Evolutionary conservation across 1,284 basidiomycete species (phyloP).

Genomic region (Cutaneotrichosporon sp.): DNA sequence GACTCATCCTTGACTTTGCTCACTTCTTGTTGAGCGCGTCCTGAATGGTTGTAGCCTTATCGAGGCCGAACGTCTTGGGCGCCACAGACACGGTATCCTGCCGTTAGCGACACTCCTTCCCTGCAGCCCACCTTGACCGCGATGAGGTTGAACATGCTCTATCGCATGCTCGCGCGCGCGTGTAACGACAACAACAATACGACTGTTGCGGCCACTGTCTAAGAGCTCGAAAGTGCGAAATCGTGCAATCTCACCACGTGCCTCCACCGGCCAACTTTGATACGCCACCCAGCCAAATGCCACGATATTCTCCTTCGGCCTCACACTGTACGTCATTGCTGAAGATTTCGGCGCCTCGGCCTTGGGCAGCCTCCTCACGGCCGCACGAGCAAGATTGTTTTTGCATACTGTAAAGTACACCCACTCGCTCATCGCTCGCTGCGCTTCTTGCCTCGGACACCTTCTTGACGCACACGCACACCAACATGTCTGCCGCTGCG

Average conservation of each 20-base stretch:
- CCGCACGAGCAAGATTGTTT: background rate
- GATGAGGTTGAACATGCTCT: slow-evolving; percentile 43
- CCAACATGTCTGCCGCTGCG: background rate
- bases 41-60: slow-evolving; percentile 39
- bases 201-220: background rate
- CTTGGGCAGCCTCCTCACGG: no score
- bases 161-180: slow-evolving; percentile 1
- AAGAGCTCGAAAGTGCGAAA: background rate
- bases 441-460: background rate
- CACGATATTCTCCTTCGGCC: background rate
- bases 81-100: slow-evolving; percentile 48
- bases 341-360: background rate
- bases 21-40: slow-evolving; percentile 48
- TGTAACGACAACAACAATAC: background rate
- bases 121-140: slow-evolving; percentile 39
- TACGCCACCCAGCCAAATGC: background rate
- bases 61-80: slow-evolving; percentile 43
- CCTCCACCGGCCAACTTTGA: slow-evolving; percentile 2
- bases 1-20: background rate
- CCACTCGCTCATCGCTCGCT: background rate
- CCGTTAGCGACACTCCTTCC: no score
- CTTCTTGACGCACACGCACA: no score
- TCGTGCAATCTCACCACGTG: background rate
- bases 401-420: background rate
- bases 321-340: background rate